Conservation (phyloP, 2,329 filamentous ascomycete genomes). For the Emmonsiellopsis sp. region DNA sequence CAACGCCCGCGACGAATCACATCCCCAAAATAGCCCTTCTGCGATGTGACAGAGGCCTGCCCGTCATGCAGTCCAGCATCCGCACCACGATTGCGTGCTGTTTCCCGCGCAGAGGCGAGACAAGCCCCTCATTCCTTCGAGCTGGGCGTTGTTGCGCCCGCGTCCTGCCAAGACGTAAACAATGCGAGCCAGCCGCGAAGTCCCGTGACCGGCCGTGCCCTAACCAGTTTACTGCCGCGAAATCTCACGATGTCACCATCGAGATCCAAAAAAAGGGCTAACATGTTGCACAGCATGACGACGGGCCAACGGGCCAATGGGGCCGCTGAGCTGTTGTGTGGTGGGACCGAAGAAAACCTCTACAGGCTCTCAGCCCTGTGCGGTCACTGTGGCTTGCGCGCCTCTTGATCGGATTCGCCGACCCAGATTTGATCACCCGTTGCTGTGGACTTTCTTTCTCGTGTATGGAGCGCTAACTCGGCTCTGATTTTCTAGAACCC, state of each 20-base stretch:
- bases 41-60: neutral
- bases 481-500: neutral
- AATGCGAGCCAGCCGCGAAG: conserved; percentile 8
- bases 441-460: no score
- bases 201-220: conserved; percentile 4
- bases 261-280: no score
- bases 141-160: neutral
- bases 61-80: neutral
- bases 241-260: no score
- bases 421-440: neutral
- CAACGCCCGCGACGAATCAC: conserved; percentile 1
- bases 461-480: no score
- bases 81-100: neutral
- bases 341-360: no score
- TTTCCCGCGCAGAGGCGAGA: neutral
- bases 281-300: no score
- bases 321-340: no score
- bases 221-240: no score
- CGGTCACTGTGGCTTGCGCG: neutral
- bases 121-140: neutral
- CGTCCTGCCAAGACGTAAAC: conserved; percentile 11
- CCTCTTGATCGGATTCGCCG: neutral
- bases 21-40: neutral
- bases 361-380: no score
- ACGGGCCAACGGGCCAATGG: no score